Conservation (phyloP, 1,284 basidiomycete species). For the Trichosporon ovoides region DNA sequence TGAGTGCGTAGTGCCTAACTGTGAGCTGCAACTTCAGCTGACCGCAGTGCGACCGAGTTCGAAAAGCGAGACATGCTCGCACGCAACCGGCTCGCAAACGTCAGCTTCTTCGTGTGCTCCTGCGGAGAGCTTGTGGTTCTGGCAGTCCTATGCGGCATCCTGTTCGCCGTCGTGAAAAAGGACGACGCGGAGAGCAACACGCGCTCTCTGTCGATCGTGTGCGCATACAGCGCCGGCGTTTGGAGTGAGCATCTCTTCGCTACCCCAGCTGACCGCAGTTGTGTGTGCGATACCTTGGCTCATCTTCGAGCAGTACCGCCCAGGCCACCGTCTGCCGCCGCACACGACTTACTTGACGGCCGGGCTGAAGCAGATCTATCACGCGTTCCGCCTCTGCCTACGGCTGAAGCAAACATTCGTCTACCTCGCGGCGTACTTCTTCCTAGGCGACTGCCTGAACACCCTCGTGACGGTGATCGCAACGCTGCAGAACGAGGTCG, state of each 20-base stretch:
- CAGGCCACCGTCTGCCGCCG: conserved; percentile 23
- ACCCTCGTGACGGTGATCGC: conserved; percentile 59
- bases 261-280: conserved; percentile 53
- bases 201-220: conserved; percentile 66
- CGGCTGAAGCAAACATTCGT: conserved; percentile 60
- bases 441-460: conserved; percentile 65
- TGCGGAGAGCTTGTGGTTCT: conserved; percentile 35
- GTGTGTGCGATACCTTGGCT: conserved; percentile 23
- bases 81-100: conserved; percentile 25
- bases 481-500: conserved; percentile 68
- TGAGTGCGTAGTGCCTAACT: conserved; percentile 38
- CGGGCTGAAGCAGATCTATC: conserved; percentile 56
- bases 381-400: conserved; percentile 62
- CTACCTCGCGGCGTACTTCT: conserved; percentile 44
- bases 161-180: conserved; percentile 57
- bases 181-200: conserved; percentile 76
- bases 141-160: conserved; percentile 47
- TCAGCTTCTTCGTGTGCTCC: conserved; percentile 66
- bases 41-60: conserved; percentile 57
- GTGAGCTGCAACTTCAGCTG: conserved; percentile 1
- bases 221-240: conserved; percentile 67
- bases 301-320: conserved; percentile 23
- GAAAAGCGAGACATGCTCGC: conserved; percentile 38
- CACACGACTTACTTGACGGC: conserved; percentile 17
- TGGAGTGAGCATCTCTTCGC: conserved; percentile 57